Evolutionary conservation across 106 monocot genomes (phyloP), one percentile per base, ranked within the genome.

Genomic region (Phalaenopsis equestris): DNA sequence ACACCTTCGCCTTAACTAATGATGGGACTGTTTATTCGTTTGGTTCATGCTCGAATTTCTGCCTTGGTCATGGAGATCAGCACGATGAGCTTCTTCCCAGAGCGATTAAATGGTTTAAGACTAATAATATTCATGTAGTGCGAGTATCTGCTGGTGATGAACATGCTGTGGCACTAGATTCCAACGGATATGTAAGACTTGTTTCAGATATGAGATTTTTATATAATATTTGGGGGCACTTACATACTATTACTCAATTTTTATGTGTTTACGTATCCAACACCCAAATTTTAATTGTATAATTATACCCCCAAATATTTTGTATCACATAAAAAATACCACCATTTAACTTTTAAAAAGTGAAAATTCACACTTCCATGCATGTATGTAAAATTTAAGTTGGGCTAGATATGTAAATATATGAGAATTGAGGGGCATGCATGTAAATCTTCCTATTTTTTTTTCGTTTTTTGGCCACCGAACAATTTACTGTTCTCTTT

Each of bases 131-230:
- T 82, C 90, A 94, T 84, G 75, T 98, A 30, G 85, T 94, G 37
- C 92, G 92, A 30, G 87, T 98, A 4, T 98, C 97, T 77, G 92
- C 97, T 72, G 97, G 94, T 3, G 97, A 98, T 88, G 97, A 98
- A 79, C 97, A 98, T 92, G 97, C 92, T 30, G 97, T 98, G 11
- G 97, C 94, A 49, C 92, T 98, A 76, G 97, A 98, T 86, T 92
- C 97, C 16, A 82, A 76, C 85, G 97, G 97, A 77, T 82, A 85
- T 84, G 97, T 98, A 75, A 86, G 92, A 39, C 39, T 70, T 18
- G 21, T 70, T 70, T 11, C 8, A 12, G 64, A 38, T 11, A 70
- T 70, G 70, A 70, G 14, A 70, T 84, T 30, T 11, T 61, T 21
- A 5, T 61, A 43, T 6, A 12, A 10, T 52, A 12, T 52, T 12